These are phyloP conservation scores for Citrus mangshanensis DNA, from an alignment of 345 rosid species.

Conservation along the genomic window DNA sequence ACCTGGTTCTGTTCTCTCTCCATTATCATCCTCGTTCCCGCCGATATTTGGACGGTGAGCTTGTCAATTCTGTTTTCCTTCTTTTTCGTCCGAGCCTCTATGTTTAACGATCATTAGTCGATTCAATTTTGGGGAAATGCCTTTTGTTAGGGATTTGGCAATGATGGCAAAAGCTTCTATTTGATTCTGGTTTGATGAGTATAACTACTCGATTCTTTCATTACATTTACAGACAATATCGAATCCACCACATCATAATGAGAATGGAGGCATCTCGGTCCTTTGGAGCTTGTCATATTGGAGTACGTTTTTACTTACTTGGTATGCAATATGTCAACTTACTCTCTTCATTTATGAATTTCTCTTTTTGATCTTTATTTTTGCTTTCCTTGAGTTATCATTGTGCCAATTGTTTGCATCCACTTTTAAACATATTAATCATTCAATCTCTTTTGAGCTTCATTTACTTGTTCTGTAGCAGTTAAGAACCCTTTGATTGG, in stretches of 20 bases:
- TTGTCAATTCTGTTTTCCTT: neutral
- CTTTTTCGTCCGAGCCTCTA: neutral
- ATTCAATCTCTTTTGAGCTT: neutral
- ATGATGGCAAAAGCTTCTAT: neutral
- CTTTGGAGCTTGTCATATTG: slow-evolving; percentile 99
- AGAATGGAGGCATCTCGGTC: slow-evolving; percentile 68
- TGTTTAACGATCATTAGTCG: neutral
- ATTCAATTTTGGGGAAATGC: neutral
- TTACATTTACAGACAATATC: slow-evolving; percentile 46
- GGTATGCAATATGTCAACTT: slow-evolving; percentile 45
- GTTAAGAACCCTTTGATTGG: neutral
- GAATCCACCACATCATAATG: slow-evolving; percentile 39
- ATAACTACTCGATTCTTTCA: neutral
- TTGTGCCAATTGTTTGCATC: neutral
- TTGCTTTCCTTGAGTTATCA: neutral
- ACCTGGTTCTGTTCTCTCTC: slow-evolving; percentile 98
- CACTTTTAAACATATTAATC: neutral
- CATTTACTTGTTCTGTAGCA: neutral
- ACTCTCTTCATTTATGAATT: neutral
- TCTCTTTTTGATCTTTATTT: neutral
- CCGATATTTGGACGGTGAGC: slow-evolving; percentile 90
- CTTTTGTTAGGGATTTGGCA: neutral
- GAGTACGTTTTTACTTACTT: slow-evolving; percentile 97
- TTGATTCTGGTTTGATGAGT: neutral
- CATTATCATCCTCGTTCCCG: slow-evolving; percentile 95